phyloP scores from a whole-genome alignment of 345 rosid genomes.

The Gossypium bickii region DNA sequence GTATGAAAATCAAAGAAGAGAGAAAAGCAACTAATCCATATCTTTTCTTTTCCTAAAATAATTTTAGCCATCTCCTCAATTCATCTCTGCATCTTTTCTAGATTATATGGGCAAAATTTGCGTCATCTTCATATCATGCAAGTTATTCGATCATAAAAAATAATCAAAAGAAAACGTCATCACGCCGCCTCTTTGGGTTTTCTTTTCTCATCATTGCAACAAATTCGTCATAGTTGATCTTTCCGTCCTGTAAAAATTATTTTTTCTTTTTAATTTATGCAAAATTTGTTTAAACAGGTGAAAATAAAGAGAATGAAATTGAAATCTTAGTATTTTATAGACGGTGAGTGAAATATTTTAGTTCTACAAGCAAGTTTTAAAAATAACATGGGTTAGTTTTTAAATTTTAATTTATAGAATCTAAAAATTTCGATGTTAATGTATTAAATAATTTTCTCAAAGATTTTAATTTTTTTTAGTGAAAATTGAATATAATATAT shows the following conservation, averaged over 20 bases:
- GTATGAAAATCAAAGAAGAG: not conserved
- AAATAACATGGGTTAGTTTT: no score
- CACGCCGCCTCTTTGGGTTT: conserved; percentile 85
- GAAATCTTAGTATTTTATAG: no score
- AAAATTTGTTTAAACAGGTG: no score
- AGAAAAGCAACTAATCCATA: not conserved
- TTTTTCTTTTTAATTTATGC: not conserved
- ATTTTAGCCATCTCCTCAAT: not conserved
- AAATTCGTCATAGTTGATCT: conserved; percentile 89
- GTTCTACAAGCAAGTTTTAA: no score
- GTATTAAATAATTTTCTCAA: no score
- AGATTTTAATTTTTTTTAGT: no score
- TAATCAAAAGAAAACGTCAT: conserved; percentile 38
- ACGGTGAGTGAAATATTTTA: no score
- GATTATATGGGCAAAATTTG: not conserved
- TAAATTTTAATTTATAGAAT: no score
- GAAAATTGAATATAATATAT: not conserved
- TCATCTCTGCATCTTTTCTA: not conserved
- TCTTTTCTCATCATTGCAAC: conserved; percentile 99
- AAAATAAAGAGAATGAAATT: no score
- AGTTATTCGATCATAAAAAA: not conserved
- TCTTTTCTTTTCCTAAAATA: no score
- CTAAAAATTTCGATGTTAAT: no score
- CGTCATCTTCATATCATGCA: not conserved
- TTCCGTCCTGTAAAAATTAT: conserved; percentile 56